Percentiles rank a stretch among this genome's conserved stretches.
Conservation (phyloP, 257 asterid genomes). For the Solanum pennellii region DNA sequence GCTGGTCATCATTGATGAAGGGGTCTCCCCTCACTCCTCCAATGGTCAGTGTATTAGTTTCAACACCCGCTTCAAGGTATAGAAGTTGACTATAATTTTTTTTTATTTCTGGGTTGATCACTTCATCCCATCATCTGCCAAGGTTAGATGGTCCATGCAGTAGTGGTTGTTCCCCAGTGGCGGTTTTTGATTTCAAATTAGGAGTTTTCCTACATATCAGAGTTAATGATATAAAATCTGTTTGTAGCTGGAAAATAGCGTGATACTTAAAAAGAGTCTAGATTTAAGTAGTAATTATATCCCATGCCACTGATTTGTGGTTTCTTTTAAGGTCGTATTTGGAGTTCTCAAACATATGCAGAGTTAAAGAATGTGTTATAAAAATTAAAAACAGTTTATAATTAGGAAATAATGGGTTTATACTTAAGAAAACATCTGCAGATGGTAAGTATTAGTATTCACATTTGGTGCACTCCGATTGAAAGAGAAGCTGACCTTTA, state of each 20-base stretch:
- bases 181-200: background rate
- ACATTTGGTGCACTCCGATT: background rate
- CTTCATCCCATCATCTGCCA: background rate
- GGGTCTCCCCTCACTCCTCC: slow-evolving; percentile 76
- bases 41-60: slow-evolving; percentile 60
- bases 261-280: background rate
- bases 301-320: background rate
- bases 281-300: background rate
- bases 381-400: background rate
- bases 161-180: background rate
- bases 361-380: background rate
- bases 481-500: background rate
- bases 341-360: background rate
- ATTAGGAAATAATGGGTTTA: background rate
- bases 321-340: background rate
- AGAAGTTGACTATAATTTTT: background rate
- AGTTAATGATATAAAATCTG: background rate
- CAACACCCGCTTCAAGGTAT: slow-evolving; percentile 96
- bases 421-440: background rate
- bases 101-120: background rate
- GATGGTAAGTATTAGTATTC: background rate
- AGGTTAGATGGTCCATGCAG: background rate
- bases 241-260: background rate
- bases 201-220: background rate
- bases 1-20: slow-evolving; percentile 85